Evolutionary conservation across 441 rosid genomes (phyloP), one percentile per base, ranked within the genome.

Genomic region (Melastoma candidum): DNA sequence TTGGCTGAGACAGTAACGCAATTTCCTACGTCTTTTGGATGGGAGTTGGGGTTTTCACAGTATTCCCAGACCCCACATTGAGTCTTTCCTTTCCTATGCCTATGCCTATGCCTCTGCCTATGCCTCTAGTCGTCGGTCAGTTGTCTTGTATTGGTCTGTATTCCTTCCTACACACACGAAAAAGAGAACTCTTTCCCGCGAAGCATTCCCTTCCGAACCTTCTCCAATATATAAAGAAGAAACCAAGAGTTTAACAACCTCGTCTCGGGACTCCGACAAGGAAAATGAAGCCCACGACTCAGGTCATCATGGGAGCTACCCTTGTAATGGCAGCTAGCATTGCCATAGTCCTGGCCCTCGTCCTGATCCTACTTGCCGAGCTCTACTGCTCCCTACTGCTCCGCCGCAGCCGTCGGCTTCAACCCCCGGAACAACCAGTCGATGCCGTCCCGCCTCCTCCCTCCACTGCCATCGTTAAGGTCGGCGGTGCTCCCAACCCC

Each of bases 251-350:
- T 17, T 17, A 17, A 17, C 22, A 17, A 17, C 22, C 22, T 17
- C 22, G 22, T 17, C 22, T 17, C 22, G 22, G 22, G 22, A 17
- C 22, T 17, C 22, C 22, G 22, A 17, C 22, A 4, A 50, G 41
- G 39, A 46, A 51, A 12, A 80, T 92, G 98, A 81, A 79, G 67
- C 80, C 78, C 59, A 66, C 93, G 7, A 77, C 94, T 7, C 81
- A 85, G 72, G 84, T 92, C 43, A 82, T 85, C 29, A 76, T 87
- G 83, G 95, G 84, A 47, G 96, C 96, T 14, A 87, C 95, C 1
- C 74, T 85, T 60, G 79, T 78, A 0, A 84, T 92, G 95, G 89
- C 77, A 44, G 81, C 75, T 4, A 80, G 80, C 60, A 72, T 92
- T 11, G 89, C 85, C 63, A 73, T 87, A 57, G 95, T 92, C 1